phyloP scores from a whole-genome alignment of 108 stramenopile genomes.

The Skeletonema potamos region DNA sequence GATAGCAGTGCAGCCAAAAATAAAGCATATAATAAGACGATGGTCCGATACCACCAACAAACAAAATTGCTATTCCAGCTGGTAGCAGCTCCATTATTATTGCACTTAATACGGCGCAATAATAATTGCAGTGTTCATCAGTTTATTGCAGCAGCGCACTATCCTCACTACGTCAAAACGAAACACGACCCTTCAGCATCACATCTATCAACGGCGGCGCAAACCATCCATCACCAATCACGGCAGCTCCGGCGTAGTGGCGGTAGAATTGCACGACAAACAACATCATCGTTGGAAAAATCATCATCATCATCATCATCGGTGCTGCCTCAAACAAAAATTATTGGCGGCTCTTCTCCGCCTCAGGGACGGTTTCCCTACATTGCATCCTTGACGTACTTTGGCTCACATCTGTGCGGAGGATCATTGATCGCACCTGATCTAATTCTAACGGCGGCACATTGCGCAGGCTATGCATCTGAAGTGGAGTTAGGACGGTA shows the following conservation, averaged over 20 bases:
- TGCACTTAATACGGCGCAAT: no score
- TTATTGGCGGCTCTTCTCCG: neutral
- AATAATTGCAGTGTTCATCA: no score
- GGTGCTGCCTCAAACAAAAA: neutral
- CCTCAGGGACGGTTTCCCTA: slow-evolving; percentile 7
- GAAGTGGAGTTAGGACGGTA: slow-evolving; percentile 47
- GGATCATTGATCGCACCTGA: slow-evolving; percentile 5
- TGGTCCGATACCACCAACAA: no score
- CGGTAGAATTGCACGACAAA: neutral
- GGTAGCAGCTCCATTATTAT: no score
- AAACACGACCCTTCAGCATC: neutral
- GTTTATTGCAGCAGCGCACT: neutral
- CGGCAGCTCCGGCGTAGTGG: neutral
- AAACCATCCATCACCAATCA: neutral
- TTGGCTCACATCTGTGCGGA: slow-evolving; percentile 17
- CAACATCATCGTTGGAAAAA: neutral
- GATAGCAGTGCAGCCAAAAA: no score
- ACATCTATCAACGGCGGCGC: neutral
- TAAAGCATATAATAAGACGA: no score
- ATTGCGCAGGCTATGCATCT: slow-evolving; percentile 30
- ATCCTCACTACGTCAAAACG: no score
- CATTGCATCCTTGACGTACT: neutral
- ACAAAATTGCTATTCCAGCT: no score
- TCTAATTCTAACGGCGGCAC: slow-evolving; percentile 15
- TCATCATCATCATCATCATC: neutral